Percentiles rank a stretch among this genome's conserved stretches.
Conservation (phyloP, 768 basidiomycete species). For the Tricholoma terreum region DNA sequence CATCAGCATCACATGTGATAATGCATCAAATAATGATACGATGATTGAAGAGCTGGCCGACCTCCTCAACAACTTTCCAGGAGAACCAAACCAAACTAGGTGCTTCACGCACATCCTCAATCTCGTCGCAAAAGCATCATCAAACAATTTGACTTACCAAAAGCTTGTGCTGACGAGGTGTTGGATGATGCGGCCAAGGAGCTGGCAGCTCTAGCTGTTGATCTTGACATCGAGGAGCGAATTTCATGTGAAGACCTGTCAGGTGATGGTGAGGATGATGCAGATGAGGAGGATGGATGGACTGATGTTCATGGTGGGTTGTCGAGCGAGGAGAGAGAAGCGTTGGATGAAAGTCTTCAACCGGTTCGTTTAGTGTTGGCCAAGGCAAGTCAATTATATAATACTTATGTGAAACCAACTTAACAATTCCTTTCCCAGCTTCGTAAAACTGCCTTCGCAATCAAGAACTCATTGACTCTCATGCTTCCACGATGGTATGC, state of each 20-base stretch:
- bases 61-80: conserved; percentile 17
- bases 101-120: conserved; percentile 38
- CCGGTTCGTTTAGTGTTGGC: conserved; percentile 18
- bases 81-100: conserved; percentile 12
- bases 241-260: not conserved
- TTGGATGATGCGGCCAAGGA: conserved; percentile 1
- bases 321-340: conserved; percentile 4
- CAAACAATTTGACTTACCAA: conserved; percentile 28
- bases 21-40: conserved; percentile 16
- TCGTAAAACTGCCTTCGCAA: conserved; percentile 1
- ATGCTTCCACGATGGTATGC: conserved; percentile 18
- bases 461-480: conserved; percentile 13
- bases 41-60: conserved; percentile 28
- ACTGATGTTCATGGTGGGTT: conserved; percentile 4
- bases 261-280: conserved; percentile 9
- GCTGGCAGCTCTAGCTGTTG: conserved; percentile 1
- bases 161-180: conserved; percentile 2
- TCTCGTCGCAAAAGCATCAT: conserved; percentile 28
- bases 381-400: conserved; percentile 16
- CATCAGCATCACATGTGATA: conserved; percentile 31
- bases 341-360: not conserved
- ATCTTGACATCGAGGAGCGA: not conserved
- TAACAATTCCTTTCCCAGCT: not conserved
- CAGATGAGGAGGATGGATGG: conserved; percentile 8
- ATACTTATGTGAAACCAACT: not conserved